Conservation (phyloP, 306 rosid genomes). For the Oemleria cerasiformis region DNA sequence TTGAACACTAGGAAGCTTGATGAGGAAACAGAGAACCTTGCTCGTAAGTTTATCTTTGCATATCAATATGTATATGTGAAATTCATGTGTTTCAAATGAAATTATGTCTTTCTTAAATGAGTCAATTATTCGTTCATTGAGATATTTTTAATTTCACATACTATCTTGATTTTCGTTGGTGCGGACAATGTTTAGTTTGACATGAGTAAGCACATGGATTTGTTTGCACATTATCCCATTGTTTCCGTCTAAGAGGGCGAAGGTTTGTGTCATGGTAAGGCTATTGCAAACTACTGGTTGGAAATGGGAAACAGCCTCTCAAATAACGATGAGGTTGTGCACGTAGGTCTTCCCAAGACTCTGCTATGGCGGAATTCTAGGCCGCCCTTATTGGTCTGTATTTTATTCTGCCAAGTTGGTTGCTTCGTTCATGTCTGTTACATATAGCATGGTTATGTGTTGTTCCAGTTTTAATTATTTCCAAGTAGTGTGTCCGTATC, state of each 20-base stretch:
- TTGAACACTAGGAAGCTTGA: slow-evolving; percentile 86
- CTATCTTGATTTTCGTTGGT: neutral
- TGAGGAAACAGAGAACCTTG: slow-evolving; percentile 75
- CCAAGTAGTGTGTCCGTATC: too few relatives aligned
- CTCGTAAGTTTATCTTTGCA: slow-evolving; percentile 49
- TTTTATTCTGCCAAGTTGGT: too few relatives aligned
- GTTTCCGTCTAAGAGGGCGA: neutral
- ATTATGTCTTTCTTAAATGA: neutral
- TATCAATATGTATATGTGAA: neutral
- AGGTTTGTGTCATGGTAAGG: neutral
- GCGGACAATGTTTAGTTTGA: neutral
- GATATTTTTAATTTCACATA: neutral
- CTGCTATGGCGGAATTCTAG: too few relatives aligned
- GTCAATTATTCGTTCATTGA: neutral
- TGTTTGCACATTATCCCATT: neutral
- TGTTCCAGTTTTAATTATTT: too few relatives aligned
- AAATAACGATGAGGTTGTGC: too few relatives aligned
- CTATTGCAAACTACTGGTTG: neutral
- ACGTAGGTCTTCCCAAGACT: too few relatives aligned
- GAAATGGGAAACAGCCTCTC: neutral
- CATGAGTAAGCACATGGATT: neutral
- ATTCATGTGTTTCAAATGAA: neutral
- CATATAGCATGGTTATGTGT: too few relatives aligned
- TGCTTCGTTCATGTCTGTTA: too few relatives aligned
- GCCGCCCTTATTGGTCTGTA: too few relatives aligned